phyloP scores from a whole-genome alignment of 306 rosid genomes.

The Elaeagnus macrophylla region DNA sequence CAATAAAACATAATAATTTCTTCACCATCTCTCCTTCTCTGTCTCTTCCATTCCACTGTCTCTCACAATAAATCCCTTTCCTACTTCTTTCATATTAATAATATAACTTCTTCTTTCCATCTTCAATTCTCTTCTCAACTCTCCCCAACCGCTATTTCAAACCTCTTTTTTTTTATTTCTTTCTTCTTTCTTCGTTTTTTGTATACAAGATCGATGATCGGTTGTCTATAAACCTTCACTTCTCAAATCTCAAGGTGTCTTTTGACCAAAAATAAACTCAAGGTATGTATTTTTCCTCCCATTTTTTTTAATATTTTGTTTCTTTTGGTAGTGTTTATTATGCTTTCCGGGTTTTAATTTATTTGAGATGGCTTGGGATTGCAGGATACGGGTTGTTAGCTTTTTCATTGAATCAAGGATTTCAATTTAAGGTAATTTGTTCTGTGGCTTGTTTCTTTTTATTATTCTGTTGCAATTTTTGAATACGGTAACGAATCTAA shows the following conservation, averaged over 20 bases:
- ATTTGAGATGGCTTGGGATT: conserved; percentile 17
- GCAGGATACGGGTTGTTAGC: conserved; percentile 24
- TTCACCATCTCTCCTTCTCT: conserved; percentile 7
- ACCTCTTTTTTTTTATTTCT: neutral
- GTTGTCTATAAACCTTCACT: conserved; percentile 7
- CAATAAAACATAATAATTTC: conserved; percentile 2
- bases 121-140: conserved; percentile 3
- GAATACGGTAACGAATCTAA: conserved; percentile 10
- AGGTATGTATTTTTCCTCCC: conserved; percentile 10
- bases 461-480: neutral
- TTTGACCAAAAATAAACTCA: too few relatives aligned
- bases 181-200: conserved; percentile 10
- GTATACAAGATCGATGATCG: conserved; percentile 20
- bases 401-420: conserved; percentile 7
- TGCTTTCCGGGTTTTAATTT: conserved; percentile 16
- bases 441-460: neutral
- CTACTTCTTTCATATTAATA: conserved; percentile 4
- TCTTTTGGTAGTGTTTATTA: neutral
- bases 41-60: conserved; percentile 6
- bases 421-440: conserved; percentile 20
- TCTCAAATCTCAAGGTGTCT: conserved; percentile 18
- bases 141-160: neutral
- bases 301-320: neutral
- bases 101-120: neutral
- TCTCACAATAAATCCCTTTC: conserved; percentile 3